Evolutionary conservation across 352 stramenopile species (phyloP), one percentile per base, ranked within the genome.

Genomic region (Thalassiosira delicatula): DNA sequence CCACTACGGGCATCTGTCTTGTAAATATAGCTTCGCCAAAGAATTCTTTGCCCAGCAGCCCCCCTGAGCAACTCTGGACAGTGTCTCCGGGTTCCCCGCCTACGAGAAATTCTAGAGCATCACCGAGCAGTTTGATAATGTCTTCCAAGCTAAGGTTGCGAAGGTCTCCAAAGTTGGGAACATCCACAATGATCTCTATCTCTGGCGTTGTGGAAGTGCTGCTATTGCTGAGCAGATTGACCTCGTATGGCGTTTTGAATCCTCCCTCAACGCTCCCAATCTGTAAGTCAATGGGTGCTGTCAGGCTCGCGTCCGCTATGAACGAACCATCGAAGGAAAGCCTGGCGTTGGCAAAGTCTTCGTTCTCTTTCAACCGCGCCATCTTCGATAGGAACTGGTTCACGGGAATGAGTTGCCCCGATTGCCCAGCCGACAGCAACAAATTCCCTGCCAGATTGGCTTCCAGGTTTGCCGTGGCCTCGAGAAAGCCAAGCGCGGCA

Each of bases 41-140:
- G 12, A 81, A 0, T 62, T 78, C 37, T 17, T 40, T 32, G n/a
- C 70, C 70, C 40, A 85, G 61, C 3, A 86, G 51, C 12, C 79
- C 79, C 23, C 73, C 79, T 17, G 79, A 76, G 53, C 79, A 86
- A 54, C 56, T 75, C 19, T 86, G 72, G 11, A 86, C 72, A 60
- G 72, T 74, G 44, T 83, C 79, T 2, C 49, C 74, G 27, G 70
- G 66, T 65, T 78, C 66, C 51, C 63, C 29, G 37, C 79, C 79
- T 51, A 82, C 73, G 23, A 86, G 51, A 19, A 86, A 78, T 14
- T 70, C 62, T 19, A 83, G 35, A 29, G 73, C 57, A 14, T 27
- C 19, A n/a, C 33, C 8, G 8, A 60, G 21, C 2, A 60, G 51
- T 29, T 32, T 17, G 23, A 60, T 32, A 2, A 60, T 25, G 4